Percentiles rank a stretch among this genome's conserved stretches.
These are phyloP conservation scores for Aspergillus flavus DNA, from an alignment of 2,329 filamentous ascomycete genomes.

Conservation along the genomic window DNA sequence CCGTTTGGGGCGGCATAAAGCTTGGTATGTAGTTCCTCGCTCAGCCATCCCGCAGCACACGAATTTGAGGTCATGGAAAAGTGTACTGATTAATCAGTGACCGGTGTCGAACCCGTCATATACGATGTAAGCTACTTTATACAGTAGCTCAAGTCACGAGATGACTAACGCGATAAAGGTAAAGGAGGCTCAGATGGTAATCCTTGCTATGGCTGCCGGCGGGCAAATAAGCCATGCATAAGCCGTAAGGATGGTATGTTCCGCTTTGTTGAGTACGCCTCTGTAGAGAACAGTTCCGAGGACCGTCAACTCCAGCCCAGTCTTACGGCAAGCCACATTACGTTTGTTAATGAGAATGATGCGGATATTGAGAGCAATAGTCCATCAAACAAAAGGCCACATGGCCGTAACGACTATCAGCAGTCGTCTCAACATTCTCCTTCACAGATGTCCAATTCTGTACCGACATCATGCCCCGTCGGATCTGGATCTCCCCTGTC, in stretches of 20 bases:
- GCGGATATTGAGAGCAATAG: not conserved
- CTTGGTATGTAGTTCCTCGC: not conserved
- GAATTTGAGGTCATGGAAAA: not conserved
- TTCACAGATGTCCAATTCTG: not conserved
- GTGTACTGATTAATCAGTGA: not conserved
- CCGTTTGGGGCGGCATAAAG: not conserved
- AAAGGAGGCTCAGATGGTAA: not conserved
- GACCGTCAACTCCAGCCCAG: not conserved
- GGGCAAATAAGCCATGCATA: not conserved
- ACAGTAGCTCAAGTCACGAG: not conserved
- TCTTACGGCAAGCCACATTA: not conserved
- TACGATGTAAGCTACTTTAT: not conserved
- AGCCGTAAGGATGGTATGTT: constrained; percentile 1
- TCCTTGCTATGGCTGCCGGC: not conserved
- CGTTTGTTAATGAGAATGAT: not conserved
- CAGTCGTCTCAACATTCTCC: not conserved
- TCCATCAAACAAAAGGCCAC: not conserved
- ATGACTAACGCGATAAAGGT: not conserved
- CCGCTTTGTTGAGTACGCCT: not conserved
- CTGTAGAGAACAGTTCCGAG: not conserved
- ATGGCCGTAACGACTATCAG: not conserved
- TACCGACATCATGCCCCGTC: not conserved
- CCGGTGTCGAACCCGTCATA: not conserved
- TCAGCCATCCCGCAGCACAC: not conserved
- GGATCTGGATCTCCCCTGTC: not conserved